Evolutionary conservation across 2,329 filamentous ascomycete species (phyloP).

Genomic region (Helicocarpus griseus): DNA sequence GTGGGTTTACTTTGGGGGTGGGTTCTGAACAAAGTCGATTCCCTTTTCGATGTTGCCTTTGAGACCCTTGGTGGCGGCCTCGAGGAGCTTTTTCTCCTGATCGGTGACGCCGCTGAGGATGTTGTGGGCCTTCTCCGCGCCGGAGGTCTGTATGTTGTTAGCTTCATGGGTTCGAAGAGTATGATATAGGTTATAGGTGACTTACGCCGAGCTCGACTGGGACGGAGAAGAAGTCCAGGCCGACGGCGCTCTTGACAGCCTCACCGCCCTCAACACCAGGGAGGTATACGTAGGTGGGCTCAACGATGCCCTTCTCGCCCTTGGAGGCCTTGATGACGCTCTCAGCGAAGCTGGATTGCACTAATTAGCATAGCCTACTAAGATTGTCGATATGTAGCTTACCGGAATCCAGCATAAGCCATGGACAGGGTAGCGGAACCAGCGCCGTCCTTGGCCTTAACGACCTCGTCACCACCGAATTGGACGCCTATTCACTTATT

Average conservation of each 20-base stretch:
- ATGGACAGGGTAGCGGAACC: slow-evolving; percentile 89
- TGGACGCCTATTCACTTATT: slow-evolving; percentile 55
- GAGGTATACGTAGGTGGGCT: slow-evolving; percentile 94
- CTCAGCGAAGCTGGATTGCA: slow-evolving; percentile 66
- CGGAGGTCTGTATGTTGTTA: slow-evolving; percentile 52
- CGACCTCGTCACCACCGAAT: slow-evolving; percentile 95
- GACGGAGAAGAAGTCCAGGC: slow-evolving; percentile 89
- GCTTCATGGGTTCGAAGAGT: no score
- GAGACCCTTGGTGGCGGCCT: slow-evolving; percentile 64
- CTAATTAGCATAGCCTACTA: slow-evolving; percentile 13
- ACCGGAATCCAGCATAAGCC: slow-evolving; percentile 93
- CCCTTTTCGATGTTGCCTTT: slow-evolving; percentile 94
- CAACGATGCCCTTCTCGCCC: slow-evolving; percentile 85
- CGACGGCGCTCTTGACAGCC: slow-evolving; percentile 72
- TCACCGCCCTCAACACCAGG: slow-evolving; percentile 81
- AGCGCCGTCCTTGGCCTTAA: slow-evolving; percentile 86
- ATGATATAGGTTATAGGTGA: slow-evolving; percentile 15
- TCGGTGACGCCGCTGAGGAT: slow-evolving; percentile 67
- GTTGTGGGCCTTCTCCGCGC: slow-evolving; percentile 78
- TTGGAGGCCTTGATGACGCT: slow-evolving; percentile 79
- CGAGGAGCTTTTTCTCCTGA: slow-evolving; percentile 80
- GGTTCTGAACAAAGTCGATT: slow-evolving; percentile 76
- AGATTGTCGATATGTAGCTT: slow-evolving; percentile 29
- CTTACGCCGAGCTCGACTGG: slow-evolving; percentile 91
- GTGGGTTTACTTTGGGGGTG: slow-evolving; percentile 71